Percentiles rank a stretch among this genome's conserved stretches.
These are phyloP conservation scores for Ganoderma lingzhi DNA, from an alignment of 1,284 basidiomycete species.

Conservation along the genomic window DNA sequence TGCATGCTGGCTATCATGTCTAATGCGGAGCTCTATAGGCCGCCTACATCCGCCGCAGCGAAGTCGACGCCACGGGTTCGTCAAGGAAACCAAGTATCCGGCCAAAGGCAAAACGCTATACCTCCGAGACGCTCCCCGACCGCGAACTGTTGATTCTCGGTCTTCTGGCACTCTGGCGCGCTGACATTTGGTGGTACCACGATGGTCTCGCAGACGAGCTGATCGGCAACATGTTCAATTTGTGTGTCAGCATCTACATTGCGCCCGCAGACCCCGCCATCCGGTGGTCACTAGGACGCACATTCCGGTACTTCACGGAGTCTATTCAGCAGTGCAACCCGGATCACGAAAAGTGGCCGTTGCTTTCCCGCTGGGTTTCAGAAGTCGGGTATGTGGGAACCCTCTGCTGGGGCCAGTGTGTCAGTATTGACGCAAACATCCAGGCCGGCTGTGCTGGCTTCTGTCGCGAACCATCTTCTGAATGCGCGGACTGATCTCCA, in stretches of 20 bases:
- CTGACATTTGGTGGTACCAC: slow-evolving; percentile 60
- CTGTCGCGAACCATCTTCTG: slow-evolving; percentile 65
- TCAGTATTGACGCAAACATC: slow-evolving; percentile 22
- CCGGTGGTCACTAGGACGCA: slow-evolving; percentile 63
- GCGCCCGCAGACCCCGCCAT: slow-evolving; percentile 67
- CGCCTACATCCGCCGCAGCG: slow-evolving; percentile 58
- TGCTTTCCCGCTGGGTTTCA: slow-evolving; percentile 46
- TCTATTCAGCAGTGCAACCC: slow-evolving; percentile 52
- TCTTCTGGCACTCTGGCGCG: slow-evolving; percentile 73
- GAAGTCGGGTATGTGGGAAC: slow-evolving; percentile 42
- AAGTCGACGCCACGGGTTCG: slow-evolving; percentile 64
- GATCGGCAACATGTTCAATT: slow-evolving; percentile 55
- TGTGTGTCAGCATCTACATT: slow-evolving; percentile 62
- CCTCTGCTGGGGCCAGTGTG: slow-evolving; percentile 6
- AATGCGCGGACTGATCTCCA: slow-evolving; percentile 64
- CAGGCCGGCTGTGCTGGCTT: slow-evolving; percentile 64
- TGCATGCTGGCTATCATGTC: slow-evolving; percentile 6
- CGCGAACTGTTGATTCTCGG: slow-evolving; percentile 72
- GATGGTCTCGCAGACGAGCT: slow-evolving; percentile 43
- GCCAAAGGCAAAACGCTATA: slow-evolving; percentile 66
- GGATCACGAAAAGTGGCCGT: slow-evolving; percentile 45
- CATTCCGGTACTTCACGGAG: slow-evolving; percentile 57
- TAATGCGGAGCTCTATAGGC: slow-evolving; percentile 26
- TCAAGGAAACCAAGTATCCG: slow-evolving; percentile 60
- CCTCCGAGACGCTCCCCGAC: slow-evolving; percentile 66